Base-by-base conservation (phyloP, 2,329 filamentous ascomycete species). In the Diaporthe capsici region DNA sequence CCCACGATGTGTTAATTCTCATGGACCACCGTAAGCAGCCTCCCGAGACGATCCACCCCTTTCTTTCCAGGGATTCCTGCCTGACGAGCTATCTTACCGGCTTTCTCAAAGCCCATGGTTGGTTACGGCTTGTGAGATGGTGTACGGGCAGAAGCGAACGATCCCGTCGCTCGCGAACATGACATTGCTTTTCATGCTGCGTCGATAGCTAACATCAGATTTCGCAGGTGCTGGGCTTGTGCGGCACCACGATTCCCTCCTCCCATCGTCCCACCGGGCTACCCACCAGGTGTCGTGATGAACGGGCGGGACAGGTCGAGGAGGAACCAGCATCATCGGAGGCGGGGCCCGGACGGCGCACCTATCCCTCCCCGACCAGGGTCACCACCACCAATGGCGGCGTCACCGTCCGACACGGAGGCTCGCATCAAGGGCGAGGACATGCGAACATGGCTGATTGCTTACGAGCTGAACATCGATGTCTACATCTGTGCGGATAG, bases 401-500 rank as follows among this genome's bases (percentile, higher is more conserved):
- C 75, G n/a, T 78, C 78, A 61, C 63, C 74, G 15, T 79, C 77
- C 76, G 78, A 78, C 39, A 78, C 75, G 34, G 63, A 67, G 10
- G 78, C 80, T n/a, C 84, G 85, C 70, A 85, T 88, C 80, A 81
- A 82, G 9, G 83, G 83, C 44, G 85, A 88, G 77, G 87, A 89
- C 79, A 79, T 88, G 76, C 83, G 83, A 20, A 87, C 87, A 5
- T 89, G 87, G 87, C 82, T 87, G 4, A 81, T 87, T 65, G 80
- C 85, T 2, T 88, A 87, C 78, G 84, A 86, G 76, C 83, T 88
- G 49, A 86, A 85, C 78, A 78, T 89, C 17, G 86, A 88, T 72
- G 87, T 88, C 17, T 89, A 89, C 80, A 85, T 88, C 71, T 86
- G 86, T 72, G 87, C 87, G 10, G 84, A 88, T 77, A 85, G 85